A percentile compares a stretch with the other conserved stretches of the same genome.
Conservation (phyloP, 371 early-diverging fungal genomes). For the Zychaea mexicana region DNA sequence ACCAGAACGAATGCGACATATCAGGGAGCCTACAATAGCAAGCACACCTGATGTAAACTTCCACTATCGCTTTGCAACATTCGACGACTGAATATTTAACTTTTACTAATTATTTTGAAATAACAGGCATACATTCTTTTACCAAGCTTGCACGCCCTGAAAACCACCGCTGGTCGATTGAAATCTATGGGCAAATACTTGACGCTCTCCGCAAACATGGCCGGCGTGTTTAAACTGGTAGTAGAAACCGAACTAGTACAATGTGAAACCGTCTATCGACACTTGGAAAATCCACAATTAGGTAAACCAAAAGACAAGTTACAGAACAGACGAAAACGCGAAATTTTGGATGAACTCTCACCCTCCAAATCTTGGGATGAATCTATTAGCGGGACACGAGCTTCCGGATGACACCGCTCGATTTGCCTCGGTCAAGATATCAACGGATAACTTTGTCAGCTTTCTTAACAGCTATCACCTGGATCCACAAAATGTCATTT, state of each 20-base stretch:
- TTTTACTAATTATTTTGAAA: constrained; percentile 4
- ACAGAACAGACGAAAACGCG: not conserved
- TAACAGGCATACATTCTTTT: constrained; percentile 58
- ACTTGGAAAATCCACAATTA: constrained; percentile 50
- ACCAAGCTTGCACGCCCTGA: constrained; percentile 43
- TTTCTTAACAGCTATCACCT: constrained; percentile 57
- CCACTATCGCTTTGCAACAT: not conserved
- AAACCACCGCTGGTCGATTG: constrained; percentile 46
- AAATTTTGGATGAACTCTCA: not conserved
- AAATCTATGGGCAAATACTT: constrained; percentile 46
- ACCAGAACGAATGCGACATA: constrained; percentile 13
- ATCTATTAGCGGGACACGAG: constrained; percentile 10
- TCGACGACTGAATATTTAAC: not conserved
- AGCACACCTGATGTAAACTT: constrained; percentile 18
- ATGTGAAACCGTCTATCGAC: constrained; percentile 48
- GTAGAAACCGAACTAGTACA: constrained; percentile 45
- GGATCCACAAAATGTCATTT: constrained; percentile 59
- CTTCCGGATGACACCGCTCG: constrained; percentile 9
- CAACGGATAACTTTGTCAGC: constrained; percentile 59
- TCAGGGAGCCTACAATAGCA: constrained; percentile 15
- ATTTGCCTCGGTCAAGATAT: constrained; percentile 50
- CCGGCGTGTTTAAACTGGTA: constrained; percentile 48
- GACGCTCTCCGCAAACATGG: constrained; percentile 60
- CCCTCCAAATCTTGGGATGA: not conserved
- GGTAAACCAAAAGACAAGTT: constrained; percentile 28